Conservation (phyloP, 1,284 basidiomycete species). For the Hemileia vastatrix region DNA sequence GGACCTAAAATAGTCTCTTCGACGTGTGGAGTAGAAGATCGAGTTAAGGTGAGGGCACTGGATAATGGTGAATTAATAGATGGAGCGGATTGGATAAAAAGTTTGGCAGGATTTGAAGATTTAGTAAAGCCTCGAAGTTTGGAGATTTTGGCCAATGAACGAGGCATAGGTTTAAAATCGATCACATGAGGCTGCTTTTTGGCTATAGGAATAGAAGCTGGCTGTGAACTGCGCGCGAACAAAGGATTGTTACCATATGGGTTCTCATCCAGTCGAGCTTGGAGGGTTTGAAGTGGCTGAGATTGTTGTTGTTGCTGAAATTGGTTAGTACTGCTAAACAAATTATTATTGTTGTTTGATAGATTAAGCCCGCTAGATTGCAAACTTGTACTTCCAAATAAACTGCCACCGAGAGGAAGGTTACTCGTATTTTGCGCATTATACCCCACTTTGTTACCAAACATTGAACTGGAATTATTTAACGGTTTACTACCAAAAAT, state of each 20-base stretch:
- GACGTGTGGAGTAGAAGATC: slow-evolving; percentile 12
- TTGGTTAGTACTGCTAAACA: too few species aligned
- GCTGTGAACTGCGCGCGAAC: slow-evolving; percentile 39
- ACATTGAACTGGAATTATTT: slow-evolving; percentile 26
- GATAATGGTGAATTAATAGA: slow-evolving; percentile 5
- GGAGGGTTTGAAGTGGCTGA: slow-evolving; percentile 50
- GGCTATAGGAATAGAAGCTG: slow-evolving; percentile 20
- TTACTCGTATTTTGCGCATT: slow-evolving; percentile 21
- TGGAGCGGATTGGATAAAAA: too few species aligned
- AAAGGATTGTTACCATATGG: slow-evolving; percentile 71
- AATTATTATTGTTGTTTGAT: slow-evolving; percentile 7
- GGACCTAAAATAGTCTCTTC: slow-evolving; percentile 21
- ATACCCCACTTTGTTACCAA: slow-evolving; percentile 16
- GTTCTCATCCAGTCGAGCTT: slow-evolving; percentile 72
- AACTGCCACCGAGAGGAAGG: slow-evolving; percentile 30
- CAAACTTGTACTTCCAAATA: slow-evolving; percentile 26
- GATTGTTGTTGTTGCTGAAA: slow-evolving; percentile 30
- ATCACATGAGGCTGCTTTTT: slow-evolving; percentile 18
- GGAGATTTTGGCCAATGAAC: slow-evolving; percentile 19
- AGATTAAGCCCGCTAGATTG: slow-evolving; percentile 4
- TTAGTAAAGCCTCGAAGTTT: slow-evolving; percentile 21
- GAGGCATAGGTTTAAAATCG: slow-evolving; percentile 22
- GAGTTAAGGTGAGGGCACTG: slow-evolving; percentile 9
- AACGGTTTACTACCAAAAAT: slow-evolving; percentile 47
- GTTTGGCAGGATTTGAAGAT: slow-evolving; percentile 20